A percentile compares a stretch with the other conserved stretches of the same genome.
These are phyloP conservation scores for Grosmannia penicillata DNA, from an alignment of 2,329 filamentous ascomycete genomes.

Conservation along the genomic window DNA sequence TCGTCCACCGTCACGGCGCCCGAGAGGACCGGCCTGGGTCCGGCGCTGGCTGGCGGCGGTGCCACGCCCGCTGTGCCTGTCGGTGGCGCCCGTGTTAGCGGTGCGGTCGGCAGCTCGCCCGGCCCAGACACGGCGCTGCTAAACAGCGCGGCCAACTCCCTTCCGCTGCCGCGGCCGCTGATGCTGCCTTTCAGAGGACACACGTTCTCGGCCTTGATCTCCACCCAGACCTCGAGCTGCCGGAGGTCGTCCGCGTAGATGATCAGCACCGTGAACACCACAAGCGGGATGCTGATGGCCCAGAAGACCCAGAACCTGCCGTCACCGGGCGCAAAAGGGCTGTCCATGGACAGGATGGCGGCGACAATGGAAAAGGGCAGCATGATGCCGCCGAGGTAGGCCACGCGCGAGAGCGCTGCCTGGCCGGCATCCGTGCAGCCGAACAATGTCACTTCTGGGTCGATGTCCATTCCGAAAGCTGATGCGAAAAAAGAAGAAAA, in stretches of 20 bases:
- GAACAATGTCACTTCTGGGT: too few relatives aligned
- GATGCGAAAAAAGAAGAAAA: not conserved
- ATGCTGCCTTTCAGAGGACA: conserved; percentile 12
- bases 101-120: too few relatives aligned
- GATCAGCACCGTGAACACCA: conserved; percentile 22
- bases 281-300: conserved; percentile 24
- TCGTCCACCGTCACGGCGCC: not conserved
- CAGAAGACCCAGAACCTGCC: conserved; percentile 33
- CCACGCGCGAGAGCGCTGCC: conserved; percentile 28
- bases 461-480: too few relatives aligned
- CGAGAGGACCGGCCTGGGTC: too few relatives aligned
- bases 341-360: conserved; percentile 30
- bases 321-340: conserved; percentile 26
- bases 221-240: conserved; percentile 25
- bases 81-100: too few relatives aligned
- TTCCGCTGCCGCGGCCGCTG: too few relatives aligned
- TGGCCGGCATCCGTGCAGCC: not conserved
- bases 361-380: conserved; percentile 33
- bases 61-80: too few relatives aligned
- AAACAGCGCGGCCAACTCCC: too few relatives aligned
- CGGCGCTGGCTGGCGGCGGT: too few relatives aligned
- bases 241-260: conserved; percentile 35
- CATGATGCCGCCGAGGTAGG: conserved; percentile 33
- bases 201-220: conserved; percentile 15
- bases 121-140: too few relatives aligned